Evolutionary conservation across 2,329 filamentous ascomycete genomes (phyloP), one percentile per base, ranked within the genome.

Genomic region (Coniochaeta prunicola): DNA sequence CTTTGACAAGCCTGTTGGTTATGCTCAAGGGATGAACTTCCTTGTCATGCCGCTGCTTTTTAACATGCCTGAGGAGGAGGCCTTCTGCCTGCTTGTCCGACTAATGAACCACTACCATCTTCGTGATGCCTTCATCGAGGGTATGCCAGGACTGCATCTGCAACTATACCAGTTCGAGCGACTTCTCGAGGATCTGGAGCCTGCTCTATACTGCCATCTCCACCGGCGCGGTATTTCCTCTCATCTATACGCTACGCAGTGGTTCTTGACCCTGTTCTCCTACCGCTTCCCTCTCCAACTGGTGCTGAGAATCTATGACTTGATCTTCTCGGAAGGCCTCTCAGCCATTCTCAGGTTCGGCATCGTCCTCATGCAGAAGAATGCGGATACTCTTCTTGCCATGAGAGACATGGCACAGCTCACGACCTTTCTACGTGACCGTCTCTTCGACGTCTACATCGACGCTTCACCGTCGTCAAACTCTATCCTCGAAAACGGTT

Each of bases 21-120:
- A 99, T 72, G 93, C 96, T 0, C 94, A 99, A 73, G 94, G 94
- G 69, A 97, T 99, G 90, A 99, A 97, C 70, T 99, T 99, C 69
- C 85, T 99, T 60, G 90, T 92, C 55, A 97, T 97, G 92, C 94
- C 96, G 26, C 74, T 99, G 19, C 79, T 99, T 1, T 97, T 99
- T 76, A 97, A 97, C 71, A 96, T 97, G 92, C 90, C 92, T 2
- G 93, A 97, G 74, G 92, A 96, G 69, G 94, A 99, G 74, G 93
- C 94, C 0, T 99, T 99, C 69, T 94, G 91, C 66, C 78, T 99
- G 19, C 83, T 99, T 28, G 92, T 97, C 19, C 88, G 91, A 63
- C 76, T 99, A 58, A 99, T 99, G 94, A 96, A 96, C 75, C 91
- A 97, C 64, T 99, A 97, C 72, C 87, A 91, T 60, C 79, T 99